Evolutionary conservation across 345 rosid species (phyloP).

Genomic region (thale cress (Arabidopsis thaliana)): DNA sequence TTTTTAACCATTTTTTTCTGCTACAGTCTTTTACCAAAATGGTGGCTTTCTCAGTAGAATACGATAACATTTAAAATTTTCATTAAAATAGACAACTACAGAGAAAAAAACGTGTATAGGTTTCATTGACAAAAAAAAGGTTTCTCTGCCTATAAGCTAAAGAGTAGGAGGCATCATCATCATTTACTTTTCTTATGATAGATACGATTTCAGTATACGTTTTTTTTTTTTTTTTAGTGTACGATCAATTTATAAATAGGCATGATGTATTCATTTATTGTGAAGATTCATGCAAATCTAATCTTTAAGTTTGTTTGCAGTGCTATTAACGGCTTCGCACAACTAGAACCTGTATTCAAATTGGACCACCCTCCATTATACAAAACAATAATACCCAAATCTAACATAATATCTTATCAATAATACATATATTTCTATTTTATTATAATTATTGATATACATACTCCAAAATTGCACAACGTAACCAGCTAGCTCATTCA

Average conservation of each 20-base stretch:
- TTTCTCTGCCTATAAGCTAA: slow-evolving; percentile 5
- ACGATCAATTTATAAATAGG: neutral
- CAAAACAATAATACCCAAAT: slow-evolving; percentile 15
- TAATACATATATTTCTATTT: neutral
- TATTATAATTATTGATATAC: neutral
- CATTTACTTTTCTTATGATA: slow-evolving; percentile 18
- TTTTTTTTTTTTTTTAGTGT: neutral
- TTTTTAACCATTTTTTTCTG: neutral
- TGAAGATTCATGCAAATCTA: slow-evolving; percentile 41
- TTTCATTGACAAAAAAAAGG: neutral
- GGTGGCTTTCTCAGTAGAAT: neutral
- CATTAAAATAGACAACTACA: neutral
- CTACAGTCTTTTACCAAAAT: slow-evolving; percentile 6
- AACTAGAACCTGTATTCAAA: slow-evolving; percentile 27
- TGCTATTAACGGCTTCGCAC: slow-evolving; percentile 29
- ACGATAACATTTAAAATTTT: slow-evolving; percentile 1
- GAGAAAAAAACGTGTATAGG: neutral
- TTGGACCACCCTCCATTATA: slow-evolving; percentile 23
- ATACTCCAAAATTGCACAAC: slow-evolving; percentile 1
- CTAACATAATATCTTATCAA: slow-evolving; percentile 3
- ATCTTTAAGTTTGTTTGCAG: slow-evolving; percentile 29
- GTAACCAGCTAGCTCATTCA: neutral
- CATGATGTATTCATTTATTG: slow-evolving; percentile 28
- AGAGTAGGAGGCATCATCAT: slow-evolving; percentile 13
- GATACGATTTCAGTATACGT: slow-evolving; percentile 8